Base-by-base conservation (phyloP, 768 basidiomycete species). In the Cyclocybe aegerita region DNA sequence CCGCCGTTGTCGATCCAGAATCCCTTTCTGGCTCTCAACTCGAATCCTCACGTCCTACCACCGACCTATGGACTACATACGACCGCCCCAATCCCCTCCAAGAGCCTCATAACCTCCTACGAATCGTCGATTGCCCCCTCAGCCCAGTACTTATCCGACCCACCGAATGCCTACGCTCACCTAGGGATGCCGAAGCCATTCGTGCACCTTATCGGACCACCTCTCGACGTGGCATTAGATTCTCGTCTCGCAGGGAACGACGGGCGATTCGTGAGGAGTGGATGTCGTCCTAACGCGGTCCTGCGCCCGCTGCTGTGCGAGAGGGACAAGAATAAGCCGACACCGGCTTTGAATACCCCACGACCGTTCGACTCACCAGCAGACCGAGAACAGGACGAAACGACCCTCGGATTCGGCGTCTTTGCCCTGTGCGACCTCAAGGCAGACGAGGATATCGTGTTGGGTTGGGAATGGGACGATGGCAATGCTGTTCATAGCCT, bases 391-490 rank as follows among this genome's bases (percentile, higher is more conserved):
- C n/a, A 23, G 23, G 23, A 59, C 7, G 59, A 54, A 4, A 69
- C 72, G 9, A 66, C 72, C 1, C 68, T 94, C 1, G 71, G 77
- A 0, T 95, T 97, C 62, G 93, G 84, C 0, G 72, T 97, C 0
- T 95, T 93, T 55, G 90, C 94, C 1, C 68, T 85, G 12, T 69
- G 82, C 9, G 88, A 90, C 53, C 76, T 98, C 56, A 79, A 78
- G 48, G 81, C 81, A 31, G 78, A 87, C 43, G 93, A 94, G 56
- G 95, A 98, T 69, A 80, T 98, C 14, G 83, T 94, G 0, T 69
- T 98, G 0, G 89, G 88, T 0, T 98, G 95, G 93, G 93, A 97
- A 64, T 98, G 95, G 95, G 94, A 97, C 59, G 95, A 98, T 60
- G 84, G 83, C 2, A 89, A 92, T 62, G 84, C 86, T 0, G 81